Conservation (phyloP, 345 rosid species). For the Rhizophora apiculata region DNA sequence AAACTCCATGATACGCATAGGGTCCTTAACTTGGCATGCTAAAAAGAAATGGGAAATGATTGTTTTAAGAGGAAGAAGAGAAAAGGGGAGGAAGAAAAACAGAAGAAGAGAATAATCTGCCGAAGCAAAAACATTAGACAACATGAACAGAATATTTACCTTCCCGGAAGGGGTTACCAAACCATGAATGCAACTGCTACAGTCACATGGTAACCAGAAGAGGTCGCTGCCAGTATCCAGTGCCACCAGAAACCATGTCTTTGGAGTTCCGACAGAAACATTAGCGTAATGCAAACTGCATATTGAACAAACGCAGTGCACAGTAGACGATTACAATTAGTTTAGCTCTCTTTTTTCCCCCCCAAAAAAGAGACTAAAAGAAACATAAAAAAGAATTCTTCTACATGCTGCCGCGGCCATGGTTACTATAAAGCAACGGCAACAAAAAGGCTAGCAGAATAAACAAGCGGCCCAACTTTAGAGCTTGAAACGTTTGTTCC, state of each 20-base stretch:
- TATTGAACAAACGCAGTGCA: not conserved
- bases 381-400: too few species aligned
- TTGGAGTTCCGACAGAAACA: slow-evolving; percentile 74
- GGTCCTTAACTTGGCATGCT: too few species aligned
- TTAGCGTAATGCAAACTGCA: slow-evolving; percentile 86
- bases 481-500: not conserved
- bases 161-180: slow-evolving; percentile 32
- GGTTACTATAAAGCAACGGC: too few species aligned
- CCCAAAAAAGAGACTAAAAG: too few species aligned
- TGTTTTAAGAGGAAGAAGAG: not conserved
- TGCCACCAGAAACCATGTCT: slow-evolving; percentile 71
- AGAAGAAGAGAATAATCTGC: not conserved
- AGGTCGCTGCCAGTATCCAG: slow-evolving; percentile 91
- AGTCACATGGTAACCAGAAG: slow-evolving; percentile 96
- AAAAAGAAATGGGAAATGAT: too few species aligned
- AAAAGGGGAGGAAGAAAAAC: not conserved
- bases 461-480: not conserved
- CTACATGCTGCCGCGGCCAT: too few species aligned
- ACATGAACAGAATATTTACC: slow-evolving; percentile 28
- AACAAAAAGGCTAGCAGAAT: not conserved
- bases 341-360: too few species aligned
- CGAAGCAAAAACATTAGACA: not conserved
- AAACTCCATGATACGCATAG: too few species aligned
- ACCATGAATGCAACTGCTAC: slow-evolving; percentile 49
- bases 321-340: not conserved